These are phyloP conservation scores for Pythium utonaiense DNA, from an alignment of 352 stramenopile species.

Conservation along the genomic window DNA sequence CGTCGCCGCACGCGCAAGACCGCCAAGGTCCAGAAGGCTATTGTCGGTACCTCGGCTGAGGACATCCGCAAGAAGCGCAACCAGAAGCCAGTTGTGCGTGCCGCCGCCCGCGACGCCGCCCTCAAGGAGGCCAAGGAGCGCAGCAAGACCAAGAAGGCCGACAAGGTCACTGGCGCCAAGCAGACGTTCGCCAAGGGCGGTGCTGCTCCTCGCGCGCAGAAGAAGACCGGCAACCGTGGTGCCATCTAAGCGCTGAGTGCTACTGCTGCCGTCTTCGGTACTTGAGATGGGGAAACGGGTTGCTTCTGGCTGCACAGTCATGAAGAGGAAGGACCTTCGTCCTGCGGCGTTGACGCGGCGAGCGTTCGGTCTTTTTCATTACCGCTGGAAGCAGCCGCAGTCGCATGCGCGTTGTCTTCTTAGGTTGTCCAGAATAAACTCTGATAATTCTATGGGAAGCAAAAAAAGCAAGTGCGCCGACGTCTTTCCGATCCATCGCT, in stretches of 20 bases:
- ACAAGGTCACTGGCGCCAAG: constrained; percentile 53
- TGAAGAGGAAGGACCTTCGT: constrained; percentile 10
- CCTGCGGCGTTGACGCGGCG: neutral
- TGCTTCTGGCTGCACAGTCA: constrained; percentile 17
- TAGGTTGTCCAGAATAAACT: constrained; percentile 31
- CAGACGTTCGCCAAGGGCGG: constrained; percentile 59
- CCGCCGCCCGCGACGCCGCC: constrained; percentile 86
- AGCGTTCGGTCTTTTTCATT: constrained; percentile 15
- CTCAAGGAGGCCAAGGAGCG: constrained; percentile 91
- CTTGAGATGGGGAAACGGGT: constrained; percentile 25
- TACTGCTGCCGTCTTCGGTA: constrained; percentile 12
- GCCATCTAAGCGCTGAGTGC: constrained; percentile 62
- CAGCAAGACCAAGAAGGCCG: constrained; percentile 85
- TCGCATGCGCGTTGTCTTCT: constrained; percentile 28
- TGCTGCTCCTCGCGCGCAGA: constrained; percentile 69
- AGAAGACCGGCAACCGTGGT: constrained; percentile 89
- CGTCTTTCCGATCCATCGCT: neutral
- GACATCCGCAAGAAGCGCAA: constrained; percentile 98
- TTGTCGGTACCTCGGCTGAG: constrained; percentile 95
- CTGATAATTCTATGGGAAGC: constrained; percentile 34
- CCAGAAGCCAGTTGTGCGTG: constrained; percentile 93
- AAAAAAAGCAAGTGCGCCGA: constrained; percentile 6
- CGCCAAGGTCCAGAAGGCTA: constrained; percentile 96
- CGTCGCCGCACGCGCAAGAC: constrained; percentile 89
- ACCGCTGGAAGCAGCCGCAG: constrained; percentile 7